Evolutionary conservation across 805 yeast species (phyloP).

Genomic region (Candida yuanshanica): DNA sequence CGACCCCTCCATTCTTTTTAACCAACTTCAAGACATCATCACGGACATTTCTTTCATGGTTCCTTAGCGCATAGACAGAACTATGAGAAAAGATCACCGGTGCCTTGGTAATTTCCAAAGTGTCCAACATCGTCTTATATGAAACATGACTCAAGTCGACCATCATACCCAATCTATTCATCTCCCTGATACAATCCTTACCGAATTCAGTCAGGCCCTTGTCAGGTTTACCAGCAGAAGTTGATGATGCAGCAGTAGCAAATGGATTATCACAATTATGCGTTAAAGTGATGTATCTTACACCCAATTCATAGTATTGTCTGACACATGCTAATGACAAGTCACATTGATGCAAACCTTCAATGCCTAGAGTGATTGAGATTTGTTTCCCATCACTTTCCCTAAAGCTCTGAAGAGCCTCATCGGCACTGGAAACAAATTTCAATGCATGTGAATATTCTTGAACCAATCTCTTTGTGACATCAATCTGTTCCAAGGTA

Average conservation of each 20-base stretch:
- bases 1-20: slow-evolving; percentile 41
- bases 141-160: slow-evolving; percentile 47
- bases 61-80: slow-evolving; percentile 34
- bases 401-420: slow-evolving; percentile 33
- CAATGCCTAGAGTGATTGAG: slow-evolving; percentile 46
- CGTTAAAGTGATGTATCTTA: slow-evolving; percentile 47
- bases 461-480: slow-evolving; percentile 38
- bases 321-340: slow-evolving; percentile 43
- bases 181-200: slow-evolving; percentile 39
- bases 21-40: slow-evolving; percentile 39
- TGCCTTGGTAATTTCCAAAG: slow-evolving; percentile 32
- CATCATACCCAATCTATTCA: slow-evolving; percentile 50
- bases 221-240: slow-evolving; percentile 40
- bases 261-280: slow-evolving; percentile 55
- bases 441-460: slow-evolving; percentile 34
- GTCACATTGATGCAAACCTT: slow-evolving; percentile 50
- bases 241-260: slow-evolving; percentile 48
- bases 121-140: slow-evolving; percentile 42
- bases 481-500: slow-evolving; percentile 50
- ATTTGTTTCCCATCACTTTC: slow-evolving; percentile 27
- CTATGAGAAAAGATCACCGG: slow-evolving; percentile 49
- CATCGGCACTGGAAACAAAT: slow-evolving; percentile 36
- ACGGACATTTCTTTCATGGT: slow-evolving; percentile 42
- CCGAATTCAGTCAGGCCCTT: slow-evolving; percentile 40
- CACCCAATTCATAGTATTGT: slow-evolving; percentile 44